A percentile compares a stretch with the other conserved stretches of the same genome.
phyloP scores from a whole-genome alignment of 768 basidiomycete species.

The Tulasnella sp. region DNA sequence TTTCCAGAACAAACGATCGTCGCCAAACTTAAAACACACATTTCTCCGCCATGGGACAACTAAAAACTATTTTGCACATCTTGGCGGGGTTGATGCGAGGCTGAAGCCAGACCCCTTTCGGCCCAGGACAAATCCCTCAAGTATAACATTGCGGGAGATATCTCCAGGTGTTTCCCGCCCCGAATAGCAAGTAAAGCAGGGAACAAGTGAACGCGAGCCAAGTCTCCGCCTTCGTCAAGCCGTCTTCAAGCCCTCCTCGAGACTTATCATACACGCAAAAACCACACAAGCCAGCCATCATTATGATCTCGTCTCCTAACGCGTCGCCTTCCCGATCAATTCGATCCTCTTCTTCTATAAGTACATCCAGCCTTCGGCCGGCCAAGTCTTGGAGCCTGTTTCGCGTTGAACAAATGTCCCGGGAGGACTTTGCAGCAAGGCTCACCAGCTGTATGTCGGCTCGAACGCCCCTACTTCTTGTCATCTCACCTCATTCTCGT shows the following conservation, averaged over 20 bases:
- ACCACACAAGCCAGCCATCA: not conserved
- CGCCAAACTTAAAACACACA: not conserved
- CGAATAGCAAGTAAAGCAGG: not conserved
- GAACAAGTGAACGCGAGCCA: not conserved
- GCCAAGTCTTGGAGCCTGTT: not conserved
- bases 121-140: not conserved
- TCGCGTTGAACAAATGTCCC: not conserved
- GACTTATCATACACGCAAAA: not conserved
- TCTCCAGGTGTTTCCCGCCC: not conserved
- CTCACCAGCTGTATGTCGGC: not conserved
- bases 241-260: not conserved
- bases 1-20: not conserved
- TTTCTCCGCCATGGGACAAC: not conserved
- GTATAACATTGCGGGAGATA: not conserved
- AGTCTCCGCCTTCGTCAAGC: not conserved
- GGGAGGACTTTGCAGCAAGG: not conserved
- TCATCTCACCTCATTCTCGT: not conserved
- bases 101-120: not conserved
- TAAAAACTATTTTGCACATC: not conserved
- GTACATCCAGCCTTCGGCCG: not conserved
- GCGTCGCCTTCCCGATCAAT: not conserved
- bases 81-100: not conserved
- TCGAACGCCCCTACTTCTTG: not conserved
- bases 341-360: not conserved
- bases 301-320: not conserved